Evolutionary conservation across 2,329 filamentous ascomycete species (phyloP).

Genomic region (Verticillium isaacii): DNA sequence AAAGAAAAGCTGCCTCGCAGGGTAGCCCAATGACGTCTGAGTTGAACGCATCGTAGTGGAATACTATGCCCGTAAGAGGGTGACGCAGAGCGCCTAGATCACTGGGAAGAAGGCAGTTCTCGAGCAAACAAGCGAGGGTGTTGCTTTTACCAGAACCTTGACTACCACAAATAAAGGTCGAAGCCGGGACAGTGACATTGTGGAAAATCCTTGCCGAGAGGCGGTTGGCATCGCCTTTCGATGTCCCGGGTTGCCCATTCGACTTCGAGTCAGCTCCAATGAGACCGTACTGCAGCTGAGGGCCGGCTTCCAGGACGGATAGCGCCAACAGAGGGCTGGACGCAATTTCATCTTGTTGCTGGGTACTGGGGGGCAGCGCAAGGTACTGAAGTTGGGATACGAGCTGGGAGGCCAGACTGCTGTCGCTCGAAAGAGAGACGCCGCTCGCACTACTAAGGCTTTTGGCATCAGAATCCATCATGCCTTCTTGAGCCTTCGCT

Average conservation of each 20-base stretch:
- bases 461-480: not conserved
- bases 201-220: constrained; percentile 29
- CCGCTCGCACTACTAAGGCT: not conserved
- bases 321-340: constrained; percentile 8
- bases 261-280: constrained; percentile 16
- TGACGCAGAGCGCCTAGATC: constrained; percentile 38
- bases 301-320: not conserved
- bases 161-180: constrained; percentile 59
- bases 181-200: constrained; percentile 47
- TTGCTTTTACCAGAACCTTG: constrained; percentile 63
- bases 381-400: not conserved
- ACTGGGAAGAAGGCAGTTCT: constrained; percentile 50
- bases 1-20: constrained; percentile 57
- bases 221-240: constrained; percentile 2
- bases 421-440: not conserved
- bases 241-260: not conserved
- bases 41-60: constrained; percentile 58
- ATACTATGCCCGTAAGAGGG: constrained; percentile 57
- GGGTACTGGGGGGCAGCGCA: not conserved
- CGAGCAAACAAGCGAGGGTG: constrained; percentile 49
- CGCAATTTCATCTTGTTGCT: constrained; percentile 3
- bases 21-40: constrained; percentile 42
- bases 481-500: not conserved
- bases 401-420: not conserved
- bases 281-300: constrained; percentile 10